These are phyloP conservation scores for Nothophytophthora sp. DNA, from an alignment of 352 stramenopile genomes.

Conservation along the genomic window DNA sequence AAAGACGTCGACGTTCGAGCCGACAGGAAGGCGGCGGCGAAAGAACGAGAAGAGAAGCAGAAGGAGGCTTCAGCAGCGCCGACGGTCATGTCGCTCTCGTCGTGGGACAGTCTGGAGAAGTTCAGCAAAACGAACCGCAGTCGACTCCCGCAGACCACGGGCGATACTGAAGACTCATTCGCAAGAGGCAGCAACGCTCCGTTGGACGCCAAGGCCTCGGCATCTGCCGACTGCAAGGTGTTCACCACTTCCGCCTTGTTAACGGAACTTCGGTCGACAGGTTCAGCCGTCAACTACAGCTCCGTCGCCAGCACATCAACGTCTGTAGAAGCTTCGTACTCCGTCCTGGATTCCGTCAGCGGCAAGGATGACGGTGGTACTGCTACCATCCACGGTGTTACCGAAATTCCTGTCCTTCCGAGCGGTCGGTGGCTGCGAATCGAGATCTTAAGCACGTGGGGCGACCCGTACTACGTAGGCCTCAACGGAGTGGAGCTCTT, in stretches of 20 bases:
- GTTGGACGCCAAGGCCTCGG: conserved; percentile 5
- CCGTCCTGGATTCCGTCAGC: too few species aligned
- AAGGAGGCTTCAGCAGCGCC: conserved; percentile 10
- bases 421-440: conserved; percentile 60
- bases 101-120: conserved; percentile 79
- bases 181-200: not conserved
- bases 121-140: conserved; percentile 78
- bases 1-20: conserved; percentile 1
- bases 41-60: conserved; percentile 4
- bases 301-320: not conserved
- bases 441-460: conserved; percentile 88
- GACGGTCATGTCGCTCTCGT: conserved; percentile 15
- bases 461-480: conserved; percentile 89
- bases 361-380: not conserved
- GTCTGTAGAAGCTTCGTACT: not conserved
- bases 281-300: not conserved
- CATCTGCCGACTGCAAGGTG: not conserved
- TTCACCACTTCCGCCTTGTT: conserved; percentile 25
- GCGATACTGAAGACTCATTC: not conserved
- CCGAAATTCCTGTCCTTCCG: conserved; percentile 66
- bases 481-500: conserved; percentile 91
- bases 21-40: conserved; percentile 6
- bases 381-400: not conserved
- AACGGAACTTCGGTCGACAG: conserved; percentile 17
- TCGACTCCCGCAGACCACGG: conserved; percentile 33